Base-by-base conservation (phyloP, 768 basidiomycete genomes). In the Lactarius deliciosus region DNA sequence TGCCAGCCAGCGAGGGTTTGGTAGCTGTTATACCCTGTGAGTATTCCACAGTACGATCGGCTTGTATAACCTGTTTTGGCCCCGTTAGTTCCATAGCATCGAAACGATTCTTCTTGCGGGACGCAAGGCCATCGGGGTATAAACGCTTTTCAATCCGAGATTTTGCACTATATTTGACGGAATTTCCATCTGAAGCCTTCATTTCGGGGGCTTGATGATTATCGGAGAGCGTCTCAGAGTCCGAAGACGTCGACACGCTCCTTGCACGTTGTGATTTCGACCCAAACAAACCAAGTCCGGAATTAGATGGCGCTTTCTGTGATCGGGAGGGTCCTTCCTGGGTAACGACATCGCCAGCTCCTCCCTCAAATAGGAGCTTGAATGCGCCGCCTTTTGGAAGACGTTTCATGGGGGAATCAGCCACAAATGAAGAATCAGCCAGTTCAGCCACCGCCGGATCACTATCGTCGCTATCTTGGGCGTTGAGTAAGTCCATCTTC, bases 401-500 rank as follows among this genome's bases (percentile, higher is more conserved):
- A 25, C 78, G 78, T 74, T 92, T 92, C 61, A 86, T 79, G 10
- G 91, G 91, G 5, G 91, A 90, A 72, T 91, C 86, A 38, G 81
- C 84, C 5, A 93, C 80, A 73, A 89, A 87, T 13, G 82, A 84
- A 4, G 79, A 76, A 62, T 82, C 76, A 15, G 65, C 72, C 22
- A 64, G 73, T 30, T 76, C 75, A 40, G 73, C 56, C 45, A 71
- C 73, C 58, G 70, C 70, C 50, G 74, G 77, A 64, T 79, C 79
- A 47, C 78, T 77, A 43, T 77, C 76, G 45, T 77, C 76, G 63
- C 73, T 74, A 36, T 72, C 70, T 50, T 71, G 70, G 20, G 65
- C 60, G 9, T 56, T 36, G 58, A 75, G 71, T 6, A 78, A 66
- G 55, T 70, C 75, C 45, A 73, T 68, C 54, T 72, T 76, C 50